phyloP scores from a whole-genome alignment of 257 asterid genomes.

The Linaria vulgaris region DNA sequence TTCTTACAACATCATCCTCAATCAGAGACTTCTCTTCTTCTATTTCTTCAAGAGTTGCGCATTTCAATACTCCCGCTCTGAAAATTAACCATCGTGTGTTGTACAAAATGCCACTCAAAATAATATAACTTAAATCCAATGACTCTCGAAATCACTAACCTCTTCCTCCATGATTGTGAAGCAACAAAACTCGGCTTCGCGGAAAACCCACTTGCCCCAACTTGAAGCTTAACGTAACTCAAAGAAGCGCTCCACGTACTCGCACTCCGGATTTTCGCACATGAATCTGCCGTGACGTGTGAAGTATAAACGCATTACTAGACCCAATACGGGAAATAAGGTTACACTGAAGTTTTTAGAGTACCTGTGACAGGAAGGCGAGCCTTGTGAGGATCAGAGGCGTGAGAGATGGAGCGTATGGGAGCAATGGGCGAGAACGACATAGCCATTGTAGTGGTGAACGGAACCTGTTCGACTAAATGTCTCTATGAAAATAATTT shows the following conservation, averaged over 20 bases:
- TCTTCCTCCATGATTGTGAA: conserved; percentile 36
- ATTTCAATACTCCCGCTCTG: conserved; percentile 61
- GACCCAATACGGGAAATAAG: conserved; percentile 2
- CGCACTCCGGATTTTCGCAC: conserved; percentile 28
- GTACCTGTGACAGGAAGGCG: conserved; percentile 42
- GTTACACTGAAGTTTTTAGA: background rate
- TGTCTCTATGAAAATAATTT: conserved; percentile 18
- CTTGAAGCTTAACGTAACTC: conserved; percentile 57
- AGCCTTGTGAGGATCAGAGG: conserved; percentile 42
- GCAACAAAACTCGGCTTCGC: conserved; percentile 34
- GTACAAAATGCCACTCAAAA: background rate
- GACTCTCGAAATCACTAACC: conserved; percentile 38
- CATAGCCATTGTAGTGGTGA: conserved; percentile 50
- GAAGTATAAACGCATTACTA: background rate
- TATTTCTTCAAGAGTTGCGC: conserved; percentile 89
- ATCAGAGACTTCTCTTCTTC: conserved; percentile 81
- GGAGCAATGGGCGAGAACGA: conserved; percentile 60
- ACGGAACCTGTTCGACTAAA: conserved; percentile 37
- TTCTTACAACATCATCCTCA: conserved; percentile 74
- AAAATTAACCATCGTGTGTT: conserved; percentile 9
- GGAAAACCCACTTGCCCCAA: conserved; percentile 39
- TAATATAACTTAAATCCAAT: conserved; percentile 1
- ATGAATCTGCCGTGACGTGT: conserved; percentile 42
- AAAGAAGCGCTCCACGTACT: conserved; percentile 62
- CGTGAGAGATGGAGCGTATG: conserved; percentile 46